A percentile compares a stretch with the other conserved stretches of the same genome.
phyloP scores from a whole-genome alignment of 108 stramenopile species.

The Aurantiochytrium sp. region DNA sequence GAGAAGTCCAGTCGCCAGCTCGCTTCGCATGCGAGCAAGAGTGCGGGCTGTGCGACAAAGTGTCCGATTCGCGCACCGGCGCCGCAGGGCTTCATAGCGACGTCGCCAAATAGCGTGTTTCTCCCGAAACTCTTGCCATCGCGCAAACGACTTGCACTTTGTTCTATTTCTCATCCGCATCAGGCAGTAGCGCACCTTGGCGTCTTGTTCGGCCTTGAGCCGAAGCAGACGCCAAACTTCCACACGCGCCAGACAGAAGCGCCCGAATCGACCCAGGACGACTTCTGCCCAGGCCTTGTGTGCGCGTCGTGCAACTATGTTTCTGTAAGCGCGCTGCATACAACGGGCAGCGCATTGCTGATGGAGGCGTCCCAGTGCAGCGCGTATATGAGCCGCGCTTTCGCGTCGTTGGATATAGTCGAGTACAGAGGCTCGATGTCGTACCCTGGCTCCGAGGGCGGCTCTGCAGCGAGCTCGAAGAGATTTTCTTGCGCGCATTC shows the following conservation, averaged over 20 bases:
- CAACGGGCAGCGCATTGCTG: not conserved
- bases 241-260: not conserved
- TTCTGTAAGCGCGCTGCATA: not conserved
- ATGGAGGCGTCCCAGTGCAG: not conserved
- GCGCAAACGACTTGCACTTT: not conserved
- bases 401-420: not conserved
- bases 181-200: not conserved
- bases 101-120: not conserved
- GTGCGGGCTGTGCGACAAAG: not conserved
- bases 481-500: not conserved
- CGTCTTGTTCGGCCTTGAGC: not conserved
- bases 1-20: not conserved
- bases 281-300: not conserved
- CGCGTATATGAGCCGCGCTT: not conserved
- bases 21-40: not conserved
- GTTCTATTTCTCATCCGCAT: not conserved
- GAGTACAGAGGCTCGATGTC: not conserved
- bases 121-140: not conserved
- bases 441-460: not conserved
- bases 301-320: not conserved
- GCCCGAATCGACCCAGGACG: not conserved
- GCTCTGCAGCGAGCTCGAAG: not conserved
- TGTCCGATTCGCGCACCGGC: not conserved
- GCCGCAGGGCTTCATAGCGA: not conserved
- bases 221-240: not conserved